A percentile compares a stretch with the other conserved stretches of the same genome.
phyloP scores from a whole-genome alignment of 2,329 filamentous ascomycete genomes.

The Curvularia eragrostidis region DNA sequence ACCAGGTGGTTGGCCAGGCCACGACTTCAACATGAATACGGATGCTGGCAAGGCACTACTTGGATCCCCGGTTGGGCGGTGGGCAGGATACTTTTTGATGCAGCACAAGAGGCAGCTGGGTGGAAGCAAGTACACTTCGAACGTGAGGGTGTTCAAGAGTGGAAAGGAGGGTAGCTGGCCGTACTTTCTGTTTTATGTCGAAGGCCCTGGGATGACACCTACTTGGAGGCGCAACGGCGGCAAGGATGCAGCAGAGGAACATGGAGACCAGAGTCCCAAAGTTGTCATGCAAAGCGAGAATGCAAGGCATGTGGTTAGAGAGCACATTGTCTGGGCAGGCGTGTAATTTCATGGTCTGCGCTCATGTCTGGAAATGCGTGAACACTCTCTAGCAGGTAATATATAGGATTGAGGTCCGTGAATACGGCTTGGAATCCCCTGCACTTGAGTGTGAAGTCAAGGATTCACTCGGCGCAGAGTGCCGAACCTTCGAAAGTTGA shows the following conservation, averaged over 20 bases:
- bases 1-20: slow-evolving; percentile 23
- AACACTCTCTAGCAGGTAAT: too few species aligned
- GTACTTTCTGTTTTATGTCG: slow-evolving; percentile 24
- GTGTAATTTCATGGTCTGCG: neutral
- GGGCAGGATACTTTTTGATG: slow-evolving; percentile 25
- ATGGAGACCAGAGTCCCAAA: neutral
- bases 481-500: too few species aligned
- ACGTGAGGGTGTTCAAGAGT: slow-evolving; percentile 22
- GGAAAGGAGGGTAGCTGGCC: slow-evolving; percentile 18
- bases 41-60: slow-evolving; percentile 27
- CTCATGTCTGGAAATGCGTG: too few species aligned
- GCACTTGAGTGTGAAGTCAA: too few species aligned
- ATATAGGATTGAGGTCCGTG: too few species aligned
- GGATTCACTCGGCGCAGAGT: too few species aligned
- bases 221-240: neutral
- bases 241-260: neutral
- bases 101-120: slow-evolving; percentile 24
- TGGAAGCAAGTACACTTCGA: slow-evolving; percentile 16
- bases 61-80: slow-evolving; percentile 21
- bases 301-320: slow-evolving; percentile 7
- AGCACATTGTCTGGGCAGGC: slow-evolving; percentile 4
- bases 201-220: neutral
- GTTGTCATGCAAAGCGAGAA: slow-evolving; percentile 1
- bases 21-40: slow-evolving; percentile 22
- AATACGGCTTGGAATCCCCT: too few species aligned